phyloP scores from a whole-genome alignment of 768 basidiomycete genomes.

The Gyrodon lividus region DNA sequence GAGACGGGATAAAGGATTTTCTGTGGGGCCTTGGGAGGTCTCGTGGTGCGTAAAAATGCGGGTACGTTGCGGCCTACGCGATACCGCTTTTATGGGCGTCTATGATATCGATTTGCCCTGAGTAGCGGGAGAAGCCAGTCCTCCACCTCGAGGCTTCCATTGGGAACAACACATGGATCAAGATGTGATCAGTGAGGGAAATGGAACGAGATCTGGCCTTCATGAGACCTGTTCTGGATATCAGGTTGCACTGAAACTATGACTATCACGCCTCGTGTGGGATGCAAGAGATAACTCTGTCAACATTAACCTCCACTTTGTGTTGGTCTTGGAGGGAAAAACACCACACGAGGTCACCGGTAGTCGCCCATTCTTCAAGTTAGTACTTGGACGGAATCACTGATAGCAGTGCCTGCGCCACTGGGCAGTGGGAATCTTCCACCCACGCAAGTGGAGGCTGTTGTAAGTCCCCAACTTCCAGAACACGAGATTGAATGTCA shows the following conservation, averaged over 20 bases:
- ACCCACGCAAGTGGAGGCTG: too few relatives aligned
- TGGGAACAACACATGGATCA: not conserved
- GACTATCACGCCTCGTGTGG: not conserved
- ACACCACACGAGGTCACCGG: too few relatives aligned
- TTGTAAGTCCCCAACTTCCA: too few relatives aligned
- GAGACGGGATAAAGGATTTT: not conserved
- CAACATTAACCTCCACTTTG: too few relatives aligned
- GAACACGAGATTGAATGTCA: too few relatives aligned
- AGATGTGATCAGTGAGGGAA: not conserved
- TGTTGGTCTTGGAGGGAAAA: too few relatives aligned
- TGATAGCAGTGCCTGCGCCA: too few relatives aligned
- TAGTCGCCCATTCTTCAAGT: too few relatives aligned
- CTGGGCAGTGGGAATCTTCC: too few relatives aligned
- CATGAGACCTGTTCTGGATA: not conserved
- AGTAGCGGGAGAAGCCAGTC: not conserved
- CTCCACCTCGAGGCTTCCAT: constrained; percentile 2
- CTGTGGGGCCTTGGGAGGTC: not conserved
- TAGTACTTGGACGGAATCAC: too few relatives aligned
- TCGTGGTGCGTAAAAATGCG: not conserved
- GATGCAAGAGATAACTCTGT: too few relatives aligned
- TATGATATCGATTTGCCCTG: not conserved
- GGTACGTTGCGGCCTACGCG: not conserved
- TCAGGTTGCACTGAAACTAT: not conserved
- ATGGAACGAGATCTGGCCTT: not conserved
- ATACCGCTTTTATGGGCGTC: constrained; percentile 1